Evolutionary conservation across 2,329 filamentous ascomycete genomes (phyloP).

Genomic region (Cercospora brassicicola): DNA sequence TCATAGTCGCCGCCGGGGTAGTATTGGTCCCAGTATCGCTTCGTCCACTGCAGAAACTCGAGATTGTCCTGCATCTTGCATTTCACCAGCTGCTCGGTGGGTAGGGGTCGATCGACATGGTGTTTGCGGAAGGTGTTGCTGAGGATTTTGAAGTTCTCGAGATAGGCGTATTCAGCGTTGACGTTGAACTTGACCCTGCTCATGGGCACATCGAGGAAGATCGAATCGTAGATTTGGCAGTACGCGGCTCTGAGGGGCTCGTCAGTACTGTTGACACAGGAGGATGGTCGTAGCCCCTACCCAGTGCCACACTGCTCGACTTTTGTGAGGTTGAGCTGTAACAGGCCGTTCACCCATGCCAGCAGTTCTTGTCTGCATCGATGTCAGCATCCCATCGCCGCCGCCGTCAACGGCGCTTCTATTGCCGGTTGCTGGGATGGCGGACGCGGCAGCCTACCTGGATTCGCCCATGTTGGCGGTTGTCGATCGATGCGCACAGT

Average conservation of each 20-base stretch:
- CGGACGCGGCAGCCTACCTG: slow-evolving; percentile 9
- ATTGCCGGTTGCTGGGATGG: not conserved
- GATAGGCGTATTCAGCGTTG: slow-evolving; percentile 93
- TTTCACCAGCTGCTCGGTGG: slow-evolving; percentile 85
- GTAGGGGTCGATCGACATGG: slow-evolving; percentile 83
- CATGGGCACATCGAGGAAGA: slow-evolving; percentile 96
- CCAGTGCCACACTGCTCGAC: slow-evolving; percentile 99
- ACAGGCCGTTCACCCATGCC: slow-evolving; percentile 93
- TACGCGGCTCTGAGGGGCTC: slow-evolving; percentile 70
- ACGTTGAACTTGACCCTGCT: slow-evolving; percentile 96
- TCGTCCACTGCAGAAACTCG: slow-evolving; percentile 96
- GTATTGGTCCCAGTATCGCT: slow-evolving; percentile 97
- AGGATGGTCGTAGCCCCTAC: slow-evolving; percentile 54
- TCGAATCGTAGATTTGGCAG: slow-evolving; percentile 97
- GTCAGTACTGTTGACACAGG: slow-evolving; percentile 10
- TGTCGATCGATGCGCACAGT: slow-evolving; percentile 2
- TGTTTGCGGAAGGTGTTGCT: slow-evolving; percentile 87
- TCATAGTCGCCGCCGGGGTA: slow-evolving; percentile 98
- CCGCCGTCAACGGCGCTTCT: not conserved
- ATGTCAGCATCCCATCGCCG: slow-evolving; percentile 12
- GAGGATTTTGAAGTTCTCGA: slow-evolving; percentile 97
- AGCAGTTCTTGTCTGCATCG: slow-evolving; percentile 85
- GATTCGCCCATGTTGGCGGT: slow-evolving; percentile 30
- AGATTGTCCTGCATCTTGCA: slow-evolving; percentile 99
- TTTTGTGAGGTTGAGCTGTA: slow-evolving; percentile 96